Evolutionary conservation across 768 basidiomycete species (phyloP).

Genomic region (Amanita polypyramis): DNA sequence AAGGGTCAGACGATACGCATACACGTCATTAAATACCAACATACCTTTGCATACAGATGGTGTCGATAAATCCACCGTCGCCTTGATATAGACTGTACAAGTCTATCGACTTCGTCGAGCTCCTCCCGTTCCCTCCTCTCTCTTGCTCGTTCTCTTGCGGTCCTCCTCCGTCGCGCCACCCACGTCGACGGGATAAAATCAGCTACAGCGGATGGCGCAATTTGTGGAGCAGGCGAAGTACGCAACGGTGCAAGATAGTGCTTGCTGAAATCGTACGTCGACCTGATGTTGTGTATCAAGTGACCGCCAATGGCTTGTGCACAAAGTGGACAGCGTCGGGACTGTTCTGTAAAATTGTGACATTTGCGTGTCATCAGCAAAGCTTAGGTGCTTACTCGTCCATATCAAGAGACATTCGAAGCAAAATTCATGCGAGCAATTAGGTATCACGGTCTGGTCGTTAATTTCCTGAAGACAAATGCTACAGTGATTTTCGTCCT

Average conservation of each 20-base stretch:
- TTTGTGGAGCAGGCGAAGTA: conserved; percentile 31
- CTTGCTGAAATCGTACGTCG: conserved; percentile 74
- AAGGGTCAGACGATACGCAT: conserved; percentile 3
- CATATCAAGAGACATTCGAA: conserved; percentile 85
- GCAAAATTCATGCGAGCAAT: conserved; percentile 89
- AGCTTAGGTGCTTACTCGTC: conserved; percentile 49
- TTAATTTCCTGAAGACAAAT: conserved; percentile 75
- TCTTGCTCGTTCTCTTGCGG: conserved; percentile 37
- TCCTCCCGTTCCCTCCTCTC: conserved; percentile 41
- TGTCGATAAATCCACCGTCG: conserved; percentile 77
- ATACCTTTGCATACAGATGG: conserved; percentile 76
- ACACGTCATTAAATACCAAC: conserved; percentile 13
- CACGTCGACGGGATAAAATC: conserved; percentile 17
- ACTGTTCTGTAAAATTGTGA: conserved; percentile 42
- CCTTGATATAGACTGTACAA: conserved; percentile 64
- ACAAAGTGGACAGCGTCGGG: conserved; percentile 70
- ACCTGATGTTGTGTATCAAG: conserved; percentile 71
- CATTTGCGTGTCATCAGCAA: not conserved
- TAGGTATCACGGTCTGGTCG: conserved; percentile 74
- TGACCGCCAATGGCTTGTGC: conserved; percentile 57
- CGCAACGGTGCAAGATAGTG: conserved; percentile 62
- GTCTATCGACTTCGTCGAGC: conserved; percentile 51
- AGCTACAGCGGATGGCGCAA: conserved; percentile 13
- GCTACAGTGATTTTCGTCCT: conserved; percentile 57
- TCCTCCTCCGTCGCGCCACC: conserved; percentile 24